Conservation (phyloP, 306 rosid species). For the Ziziphus jujuba region DNA sequence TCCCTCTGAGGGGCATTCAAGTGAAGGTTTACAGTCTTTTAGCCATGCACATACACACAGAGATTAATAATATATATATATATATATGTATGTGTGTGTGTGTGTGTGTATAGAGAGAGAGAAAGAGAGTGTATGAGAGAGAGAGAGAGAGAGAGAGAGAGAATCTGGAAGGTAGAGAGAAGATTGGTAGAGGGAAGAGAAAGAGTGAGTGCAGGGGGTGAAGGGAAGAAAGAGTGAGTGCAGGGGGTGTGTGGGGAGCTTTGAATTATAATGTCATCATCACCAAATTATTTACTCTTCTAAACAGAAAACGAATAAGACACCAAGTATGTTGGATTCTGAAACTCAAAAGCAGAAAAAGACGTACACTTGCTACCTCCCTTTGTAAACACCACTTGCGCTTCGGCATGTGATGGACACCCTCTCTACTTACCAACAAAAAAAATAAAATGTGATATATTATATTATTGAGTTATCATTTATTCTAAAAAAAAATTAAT, state of each 20-base stretch:
- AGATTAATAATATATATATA: background rate
- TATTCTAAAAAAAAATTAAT: no score
- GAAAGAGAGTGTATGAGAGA: no score
- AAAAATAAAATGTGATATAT: no score
- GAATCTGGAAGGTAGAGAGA: no score
- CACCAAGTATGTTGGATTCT: conserved; percentile 31
- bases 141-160: no score
- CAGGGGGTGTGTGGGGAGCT: conserved; percentile 17
- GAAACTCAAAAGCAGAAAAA: conserved; percentile 12
- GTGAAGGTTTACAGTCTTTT: conserved; percentile 34
- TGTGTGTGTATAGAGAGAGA: conserved; percentile 9
- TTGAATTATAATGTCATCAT: conserved; percentile 58
- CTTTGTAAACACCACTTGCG: background rate
- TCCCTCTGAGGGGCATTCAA: conserved; percentile 62
- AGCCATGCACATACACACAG: conserved; percentile 10
- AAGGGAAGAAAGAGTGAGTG: conserved; percentile 11
- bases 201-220: conserved; percentile 1
- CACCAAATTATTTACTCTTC: conserved; percentile 42
- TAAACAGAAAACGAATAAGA: conserved; percentile 34
- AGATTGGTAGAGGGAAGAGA: conserved; percentile 27
- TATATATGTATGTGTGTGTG: background rate
- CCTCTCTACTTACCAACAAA: no score
- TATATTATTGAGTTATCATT: no score
- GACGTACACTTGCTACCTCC: background rate
- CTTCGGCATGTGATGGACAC: conserved; percentile 7